These are phyloP conservation scores for Rutidosis leptorrhynchoides DNA, from an alignment of 129 eudicot genomes.

Conservation along the genomic window DNA sequence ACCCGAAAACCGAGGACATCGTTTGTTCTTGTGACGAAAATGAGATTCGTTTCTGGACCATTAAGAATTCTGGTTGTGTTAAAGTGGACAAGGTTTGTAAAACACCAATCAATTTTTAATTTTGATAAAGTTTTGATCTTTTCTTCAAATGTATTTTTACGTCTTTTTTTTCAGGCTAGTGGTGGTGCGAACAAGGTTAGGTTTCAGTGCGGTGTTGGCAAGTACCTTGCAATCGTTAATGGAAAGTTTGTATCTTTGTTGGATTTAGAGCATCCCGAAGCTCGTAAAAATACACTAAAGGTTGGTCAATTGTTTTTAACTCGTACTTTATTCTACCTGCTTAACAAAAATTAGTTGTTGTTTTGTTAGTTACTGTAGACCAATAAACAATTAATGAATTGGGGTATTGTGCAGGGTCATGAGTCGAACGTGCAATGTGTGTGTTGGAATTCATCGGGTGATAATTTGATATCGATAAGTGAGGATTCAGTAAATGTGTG, in stretches of 20 bases:
- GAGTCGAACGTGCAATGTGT: conserved; percentile 36
- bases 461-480: conserved; percentile 49
- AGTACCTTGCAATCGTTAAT: conserved; percentile 48
- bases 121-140: background rate
- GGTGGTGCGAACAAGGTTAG: conserved; percentile 50
- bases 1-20: conserved; percentile 56
- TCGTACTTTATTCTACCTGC: background rate
- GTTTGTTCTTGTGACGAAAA: conserved; percentile 66
- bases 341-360: background rate
- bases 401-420: conserved; percentile 46
- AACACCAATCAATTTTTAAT: background rate
- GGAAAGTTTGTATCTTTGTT: conserved; percentile 41
- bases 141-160: background rate
- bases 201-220: conserved; percentile 55
- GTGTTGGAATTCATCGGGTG: conserved; percentile 62
- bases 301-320: conserved; percentile 25
- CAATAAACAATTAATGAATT: background rate
- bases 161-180: conserved; percentile 43
- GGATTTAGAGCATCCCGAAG: conserved; percentile 50
- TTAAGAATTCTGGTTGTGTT: conserved; percentile 46
- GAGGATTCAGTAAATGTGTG: conserved; percentile 58
- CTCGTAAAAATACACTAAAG: conserved; percentile 40
- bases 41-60: conserved; percentile 67
- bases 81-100: conserved; percentile 47
- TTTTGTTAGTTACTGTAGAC: background rate